These are phyloP conservation scores for Alternaria ethzedia DNA, from an alignment of 2,329 filamentous ascomycete species.

Conservation along the genomic window DNA sequence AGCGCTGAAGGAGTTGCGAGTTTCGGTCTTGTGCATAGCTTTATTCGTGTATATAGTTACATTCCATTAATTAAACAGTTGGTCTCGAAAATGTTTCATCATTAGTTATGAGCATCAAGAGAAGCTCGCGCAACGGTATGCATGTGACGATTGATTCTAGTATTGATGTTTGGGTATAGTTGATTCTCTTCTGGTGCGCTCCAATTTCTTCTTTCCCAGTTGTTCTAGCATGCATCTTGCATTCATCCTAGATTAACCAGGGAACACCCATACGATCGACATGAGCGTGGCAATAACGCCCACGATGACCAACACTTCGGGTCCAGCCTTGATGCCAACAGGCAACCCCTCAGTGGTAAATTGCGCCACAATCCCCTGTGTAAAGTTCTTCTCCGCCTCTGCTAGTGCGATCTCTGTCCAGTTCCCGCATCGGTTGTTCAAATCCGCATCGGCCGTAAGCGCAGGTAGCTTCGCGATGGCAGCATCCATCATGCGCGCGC, in stretches of 20 bases:
- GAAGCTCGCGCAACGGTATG: neutral
- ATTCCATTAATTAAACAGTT: neutral
- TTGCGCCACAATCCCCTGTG: conserved; percentile 49
- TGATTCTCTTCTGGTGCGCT: neutral
- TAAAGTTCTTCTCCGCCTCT: conserved; percentile 55
- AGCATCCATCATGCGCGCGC: conserved; percentile 51
- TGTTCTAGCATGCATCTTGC: neutral
- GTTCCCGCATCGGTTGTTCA: conserved; percentile 57
- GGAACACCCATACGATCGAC: conserved; percentile 34
- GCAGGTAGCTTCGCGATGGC: conserved; percentile 48
- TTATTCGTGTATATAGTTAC: conserved; percentile 10
- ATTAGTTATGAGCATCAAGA: conserved; percentile 1
- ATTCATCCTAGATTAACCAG: conserved; percentile 2
- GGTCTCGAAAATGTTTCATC: conserved; percentile 17
- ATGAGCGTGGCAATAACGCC: conserved; percentile 21
- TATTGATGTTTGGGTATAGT: neutral
- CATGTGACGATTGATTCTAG: neutral
- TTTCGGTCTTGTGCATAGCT: conserved; percentile 27
- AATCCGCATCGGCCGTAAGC: conserved; percentile 48
- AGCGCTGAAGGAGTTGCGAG: conserved; percentile 1
- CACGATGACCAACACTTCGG: conserved; percentile 25
- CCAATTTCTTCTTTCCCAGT: neutral
- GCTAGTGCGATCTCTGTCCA: conserved; percentile 53
- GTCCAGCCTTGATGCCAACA: conserved; percentile 38
- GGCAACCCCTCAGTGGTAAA: conserved; percentile 39